Evolutionary conservation across 352 stramenopile species (phyloP), one percentile per base, ranked within the genome.

Genomic region (Stramenopiles sp.): DNA sequence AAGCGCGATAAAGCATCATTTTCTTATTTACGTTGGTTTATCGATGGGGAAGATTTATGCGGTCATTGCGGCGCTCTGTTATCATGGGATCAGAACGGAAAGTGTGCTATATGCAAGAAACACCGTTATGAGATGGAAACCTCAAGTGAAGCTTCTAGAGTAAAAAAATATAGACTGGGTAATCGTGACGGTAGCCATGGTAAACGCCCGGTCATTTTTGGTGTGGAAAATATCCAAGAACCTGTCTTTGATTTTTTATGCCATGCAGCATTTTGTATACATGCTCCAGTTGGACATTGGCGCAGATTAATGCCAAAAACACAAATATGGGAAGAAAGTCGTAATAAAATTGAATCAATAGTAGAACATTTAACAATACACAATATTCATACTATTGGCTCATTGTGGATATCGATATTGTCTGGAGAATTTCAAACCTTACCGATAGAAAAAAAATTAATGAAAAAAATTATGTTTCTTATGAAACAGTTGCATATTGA

Each of bases 191-290:
- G 38, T 53, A 53, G 13, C 38, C 31, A 31, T 13, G 31, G 7
- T 13, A 76, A 13, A 13, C 65, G 65, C 30, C 13, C 30, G 31
- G 31, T 31, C 4, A 31, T 76, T 76, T 31, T 33, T 33, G 65
- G 65, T 7, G 30, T 76, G 13, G 30, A 76, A 7, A 20, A 76
- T 31, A 33, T 76, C 4, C 30, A 76, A 13, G 65, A 76, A 33
- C 65, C 65, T 76, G 65, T 76, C 4, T 76, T 13, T 76, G 65
- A 76, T 20, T 76, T 76, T 33, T 76, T 76, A 33, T 76, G 65
- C 65, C 65, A 76, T 76, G 65, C 65, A 13, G 65, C 65, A 76
- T 76, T 76, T 76, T 76, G 65, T 76, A 20, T 76, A 33, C 31
- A 76, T 33, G 65, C 65, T 13, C 65, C 65, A 76, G 65, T 33